Evolutionary conservation across 495 filamentous ascomycete genomes (phyloP).

Genomic region (Tuber melanosporum): DNA sequence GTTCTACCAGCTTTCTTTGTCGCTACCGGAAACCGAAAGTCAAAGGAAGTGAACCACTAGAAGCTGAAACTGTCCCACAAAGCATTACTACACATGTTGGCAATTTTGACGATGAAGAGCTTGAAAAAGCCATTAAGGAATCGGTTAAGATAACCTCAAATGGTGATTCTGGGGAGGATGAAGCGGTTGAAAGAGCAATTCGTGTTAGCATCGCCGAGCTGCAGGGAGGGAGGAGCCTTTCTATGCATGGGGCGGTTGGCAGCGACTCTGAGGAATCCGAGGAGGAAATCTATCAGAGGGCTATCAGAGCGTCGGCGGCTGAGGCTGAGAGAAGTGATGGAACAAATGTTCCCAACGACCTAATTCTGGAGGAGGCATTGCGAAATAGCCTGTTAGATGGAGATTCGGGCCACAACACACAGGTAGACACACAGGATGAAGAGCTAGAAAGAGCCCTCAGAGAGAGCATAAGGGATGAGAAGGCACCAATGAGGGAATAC

Average conservation of each 20-base stretch:
- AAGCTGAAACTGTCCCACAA: slow-evolving; percentile 1
- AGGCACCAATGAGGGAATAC: slow-evolving; percentile 12
- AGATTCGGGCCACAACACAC: slow-evolving; percentile 5
- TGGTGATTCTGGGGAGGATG: slow-evolving; percentile 62
- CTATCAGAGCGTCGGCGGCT: slow-evolving; percentile 37
- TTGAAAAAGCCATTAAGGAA: slow-evolving; percentile 61
- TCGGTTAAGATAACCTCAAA: slow-evolving; percentile 63
- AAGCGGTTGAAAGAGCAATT: slow-evolving; percentile 61
- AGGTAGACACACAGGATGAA: slow-evolving; percentile 44
- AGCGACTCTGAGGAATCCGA: slow-evolving; percentile 39
- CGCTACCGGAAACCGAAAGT: neutral
- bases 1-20: neutral
- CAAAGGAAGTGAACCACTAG: neutral
- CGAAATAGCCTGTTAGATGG: slow-evolving; percentile 51
- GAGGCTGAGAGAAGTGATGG: slow-evolving; percentile 26
- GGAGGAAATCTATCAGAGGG: slow-evolving; percentile 42
- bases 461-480: slow-evolving; percentile 35
- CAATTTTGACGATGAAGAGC: slow-evolving; percentile 48
- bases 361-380: slow-evolving; percentile 55
- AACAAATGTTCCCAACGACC: slow-evolving; percentile 49
- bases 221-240: slow-evolving; percentile 36
- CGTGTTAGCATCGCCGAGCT: slow-evolving; percentile 60
- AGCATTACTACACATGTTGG: neutral
- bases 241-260: slow-evolving; percentile 25
- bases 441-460: slow-evolving; percentile 49